Conservation (phyloP, 345 rosid species). For the Ricinus communis region DNA sequence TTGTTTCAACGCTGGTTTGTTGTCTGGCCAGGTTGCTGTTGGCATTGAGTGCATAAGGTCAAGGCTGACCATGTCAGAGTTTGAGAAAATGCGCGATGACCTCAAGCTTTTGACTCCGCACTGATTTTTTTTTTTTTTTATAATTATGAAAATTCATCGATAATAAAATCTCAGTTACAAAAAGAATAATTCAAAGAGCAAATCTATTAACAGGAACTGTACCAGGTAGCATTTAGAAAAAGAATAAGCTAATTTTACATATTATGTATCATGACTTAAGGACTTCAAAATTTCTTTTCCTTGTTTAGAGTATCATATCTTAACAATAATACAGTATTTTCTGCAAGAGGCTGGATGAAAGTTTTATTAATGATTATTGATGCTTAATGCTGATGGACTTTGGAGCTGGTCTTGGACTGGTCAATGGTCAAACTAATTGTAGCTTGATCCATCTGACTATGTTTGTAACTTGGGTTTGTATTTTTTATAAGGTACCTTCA, state of each 20-base stretch:
- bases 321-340: background rate
- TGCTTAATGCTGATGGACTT: constrained; percentile 1
- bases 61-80: constrained; percentile 8
- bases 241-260: background rate
- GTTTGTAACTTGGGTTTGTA: constrained; percentile 9
- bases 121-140: background rate
- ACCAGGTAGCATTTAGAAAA: background rate
- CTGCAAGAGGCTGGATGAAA: background rate
- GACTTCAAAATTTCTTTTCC: background rate
- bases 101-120: background rate
- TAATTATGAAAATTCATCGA: background rate
- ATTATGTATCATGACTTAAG: background rate
- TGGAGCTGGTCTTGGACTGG: constrained; percentile 11
- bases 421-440: background rate
- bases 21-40: constrained; percentile 8
- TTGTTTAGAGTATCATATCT: background rate
- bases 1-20: constrained; percentile 18
- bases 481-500: constrained; percentile 74
- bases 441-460: background rate
- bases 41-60: constrained; percentile 6
- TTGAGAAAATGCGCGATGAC: background rate
- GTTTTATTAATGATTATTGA: background rate
- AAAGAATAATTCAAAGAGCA: background rate
- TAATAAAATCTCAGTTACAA: background rate
- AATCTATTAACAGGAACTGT: background rate